phyloP scores from a whole-genome alignment of 2,329 filamentous ascomycete species.

The Xylaria sp. region DNA sequence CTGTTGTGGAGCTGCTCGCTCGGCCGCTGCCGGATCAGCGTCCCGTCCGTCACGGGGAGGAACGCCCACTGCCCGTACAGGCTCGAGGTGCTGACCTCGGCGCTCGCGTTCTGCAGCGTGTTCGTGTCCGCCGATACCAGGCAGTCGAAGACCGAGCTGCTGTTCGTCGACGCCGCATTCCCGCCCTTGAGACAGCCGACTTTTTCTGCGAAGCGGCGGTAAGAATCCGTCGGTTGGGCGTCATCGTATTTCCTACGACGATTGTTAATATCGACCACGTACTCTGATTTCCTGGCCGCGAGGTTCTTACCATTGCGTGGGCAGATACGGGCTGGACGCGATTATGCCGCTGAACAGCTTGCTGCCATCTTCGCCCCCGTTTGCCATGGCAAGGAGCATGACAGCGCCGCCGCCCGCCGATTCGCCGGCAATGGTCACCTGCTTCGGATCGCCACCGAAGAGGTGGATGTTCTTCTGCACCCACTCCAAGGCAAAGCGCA shows the following conservation, averaged over 20 bases:
- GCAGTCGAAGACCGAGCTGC: slow-evolving; percentile 39
- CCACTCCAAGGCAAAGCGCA: slow-evolving; percentile 55
- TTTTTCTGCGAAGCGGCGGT: slow-evolving; percentile 38
- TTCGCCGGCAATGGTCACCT: slow-evolving; percentile 58
- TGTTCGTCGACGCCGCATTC: slow-evolving; percentile 4
- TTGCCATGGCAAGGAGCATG: slow-evolving; percentile 51
- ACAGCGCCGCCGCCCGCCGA: slow-evolving; percentile 56
- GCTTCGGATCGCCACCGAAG: slow-evolving; percentile 55
- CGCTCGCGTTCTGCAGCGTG: slow-evolving; percentile 42
- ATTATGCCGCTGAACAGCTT: slow-evolving; percentile 50
- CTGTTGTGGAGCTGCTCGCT: slow-evolving; percentile 31
- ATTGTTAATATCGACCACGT: not conserved
- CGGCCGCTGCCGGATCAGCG: slow-evolving; percentile 37
- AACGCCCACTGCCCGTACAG: slow-evolving; percentile 40
- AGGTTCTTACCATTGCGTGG: slow-evolving; percentile 51
- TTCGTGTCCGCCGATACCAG: slow-evolving; percentile 38
- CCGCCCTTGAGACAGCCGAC: slow-evolving; percentile 37
- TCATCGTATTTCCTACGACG: slow-evolving; percentile 35
- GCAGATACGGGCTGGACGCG: slow-evolving; percentile 51
- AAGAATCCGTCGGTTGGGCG: slow-evolving; percentile 35
- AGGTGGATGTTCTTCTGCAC: slow-evolving; percentile 52
- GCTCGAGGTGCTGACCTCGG: slow-evolving; percentile 31
- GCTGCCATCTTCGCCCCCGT: slow-evolving; percentile 45
- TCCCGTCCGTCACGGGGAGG: slow-evolving; percentile 42
- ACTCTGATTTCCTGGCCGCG: slow-evolving; percentile 22